These are phyloP conservation scores for Chytridium lagenaria DNA, from an alignment of 371 early-diverging fungal species.

Conservation along the genomic window DNA sequence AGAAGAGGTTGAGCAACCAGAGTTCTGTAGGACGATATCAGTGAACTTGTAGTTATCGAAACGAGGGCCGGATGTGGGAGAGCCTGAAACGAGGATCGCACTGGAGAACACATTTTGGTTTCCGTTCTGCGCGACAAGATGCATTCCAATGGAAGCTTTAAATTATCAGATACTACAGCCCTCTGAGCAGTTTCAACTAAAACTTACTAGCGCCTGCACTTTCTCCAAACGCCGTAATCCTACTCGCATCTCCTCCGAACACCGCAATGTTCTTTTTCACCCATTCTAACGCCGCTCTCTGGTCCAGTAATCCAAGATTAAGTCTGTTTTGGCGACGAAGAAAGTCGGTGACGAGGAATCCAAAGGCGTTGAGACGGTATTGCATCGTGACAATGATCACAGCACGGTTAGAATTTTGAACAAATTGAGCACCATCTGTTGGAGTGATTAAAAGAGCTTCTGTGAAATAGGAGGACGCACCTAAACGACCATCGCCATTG, in stretches of 20 bases:
- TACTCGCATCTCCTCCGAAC: constrained; percentile 52
- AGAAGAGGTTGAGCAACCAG: constrained; percentile 13
- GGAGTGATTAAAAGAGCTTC: not conserved
- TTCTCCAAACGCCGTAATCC: constrained; percentile 52
- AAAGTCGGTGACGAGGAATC: constrained; percentile 28
- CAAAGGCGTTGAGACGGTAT: constrained; percentile 44
- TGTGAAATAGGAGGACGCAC: not conserved
- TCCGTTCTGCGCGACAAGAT: constrained; percentile 26
- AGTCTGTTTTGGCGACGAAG: not conserved
- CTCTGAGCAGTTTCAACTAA: too few species aligned
- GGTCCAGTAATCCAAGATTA: constrained; percentile 54
- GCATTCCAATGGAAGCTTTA: constrained; percentile 27
- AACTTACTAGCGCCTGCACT: constrained; percentile 45
- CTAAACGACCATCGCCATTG: constrained; percentile 23
- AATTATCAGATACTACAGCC: not conserved
- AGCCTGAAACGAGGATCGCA: constrained; percentile 31
- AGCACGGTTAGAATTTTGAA: not conserved
- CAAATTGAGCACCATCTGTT: constrained; percentile 3
- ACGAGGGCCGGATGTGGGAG: constrained; percentile 23
- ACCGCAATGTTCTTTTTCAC: constrained; percentile 47
- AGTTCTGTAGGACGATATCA: not conserved
- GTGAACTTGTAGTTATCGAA: constrained; percentile 1
- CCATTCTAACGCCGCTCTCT: constrained; percentile 54
- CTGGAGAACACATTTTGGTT: constrained; percentile 25
- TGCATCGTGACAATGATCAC: constrained; percentile 41